Percentiles rank a stretch among this genome's conserved stretches.
These are phyloP conservation scores for Glycine latifolia DNA, from an alignment of 306 rosid species.

Conservation along the genomic window DNA sequence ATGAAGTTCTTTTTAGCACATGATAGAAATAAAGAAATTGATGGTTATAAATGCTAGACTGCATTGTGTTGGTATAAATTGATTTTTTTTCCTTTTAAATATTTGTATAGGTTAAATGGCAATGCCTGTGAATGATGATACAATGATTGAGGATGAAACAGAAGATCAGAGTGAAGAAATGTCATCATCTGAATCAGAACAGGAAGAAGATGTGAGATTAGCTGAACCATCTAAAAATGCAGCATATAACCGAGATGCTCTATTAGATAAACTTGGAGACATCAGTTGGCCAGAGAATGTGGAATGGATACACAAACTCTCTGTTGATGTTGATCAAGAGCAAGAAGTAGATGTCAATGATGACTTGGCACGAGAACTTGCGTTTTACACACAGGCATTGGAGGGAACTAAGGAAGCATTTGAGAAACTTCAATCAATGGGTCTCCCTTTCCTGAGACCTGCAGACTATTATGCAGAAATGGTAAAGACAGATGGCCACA, in stretches of 20 bases:
- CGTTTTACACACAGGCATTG: conserved; percentile 84
- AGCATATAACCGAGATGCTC: conserved; percentile 67
- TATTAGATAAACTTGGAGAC: conserved; percentile 90
- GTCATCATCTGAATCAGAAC: conserved; percentile 64
- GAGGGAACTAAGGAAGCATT: conserved; percentile 82
- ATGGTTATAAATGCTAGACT: background rate
- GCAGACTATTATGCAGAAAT: conserved; percentile 88
- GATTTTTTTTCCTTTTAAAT: background rate
- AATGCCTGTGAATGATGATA: conserved; percentile 41
- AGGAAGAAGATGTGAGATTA: conserved; percentile 70
- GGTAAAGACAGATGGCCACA: conserved; percentile 88
- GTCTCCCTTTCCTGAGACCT: conserved; percentile 83
- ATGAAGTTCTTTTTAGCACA: background rate
- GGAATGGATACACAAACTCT: conserved; percentile 78
- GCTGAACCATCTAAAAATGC: conserved; percentile 75
- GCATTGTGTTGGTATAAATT: conserved; percentile 1
- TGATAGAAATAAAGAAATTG: background rate
- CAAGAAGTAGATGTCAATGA: conserved; percentile 85
- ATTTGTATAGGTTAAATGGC: conserved; percentile 62
- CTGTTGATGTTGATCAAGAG: conserved; percentile 78
- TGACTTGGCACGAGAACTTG: conserved; percentile 84
- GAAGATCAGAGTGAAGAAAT: conserved; percentile 49
- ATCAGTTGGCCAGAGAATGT: conserved; percentile 81
- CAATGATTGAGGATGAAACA: conserved; percentile 33
- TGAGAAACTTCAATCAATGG: conserved; percentile 75